Evolutionary conservation across 768 basidiomycete genomes (phyloP).

Genomic region (Suillus paluster): DNA sequence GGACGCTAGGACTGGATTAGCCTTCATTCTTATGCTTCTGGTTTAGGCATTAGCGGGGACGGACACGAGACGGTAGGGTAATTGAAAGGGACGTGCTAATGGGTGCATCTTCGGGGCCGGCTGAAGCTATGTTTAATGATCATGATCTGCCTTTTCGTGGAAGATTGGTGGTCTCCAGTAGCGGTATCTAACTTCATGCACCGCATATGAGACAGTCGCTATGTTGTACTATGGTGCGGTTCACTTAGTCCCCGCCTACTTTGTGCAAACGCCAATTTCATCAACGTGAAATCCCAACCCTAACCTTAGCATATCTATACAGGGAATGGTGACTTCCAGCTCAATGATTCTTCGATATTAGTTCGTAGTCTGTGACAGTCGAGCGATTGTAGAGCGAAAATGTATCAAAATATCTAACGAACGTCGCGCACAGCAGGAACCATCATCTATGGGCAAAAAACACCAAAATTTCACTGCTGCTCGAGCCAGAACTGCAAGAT

Average conservation of each 20-base stretch:
- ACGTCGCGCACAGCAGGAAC: neutral
- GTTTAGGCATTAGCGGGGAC: conserved; percentile 8
- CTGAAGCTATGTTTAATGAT: conserved; percentile 1
- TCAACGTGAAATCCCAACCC: neutral
- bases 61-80: conserved; percentile 17
- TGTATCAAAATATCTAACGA: no score
- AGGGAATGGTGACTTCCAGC: no score
- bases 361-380: no score
- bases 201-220: neutral
- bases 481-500: neutral
- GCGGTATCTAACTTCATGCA: neutral
- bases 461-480: neutral
- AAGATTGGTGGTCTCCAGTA: conserved; percentile 7
- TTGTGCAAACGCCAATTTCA: neutral
- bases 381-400: no score
- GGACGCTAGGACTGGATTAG: conserved; percentile 33
- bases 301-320: neutral
- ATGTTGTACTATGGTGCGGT: neutral
- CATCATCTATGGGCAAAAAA: neutral
- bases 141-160: conserved; percentile 13
- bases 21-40: neutral
- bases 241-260: neutral
- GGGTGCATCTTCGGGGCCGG: neutral
- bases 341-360: no score
- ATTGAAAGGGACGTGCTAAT: conserved; percentile 19